Percentiles rank a stretch among this genome's conserved stretches.
Conservation (phyloP, 176 grass and related monocot genomes). For the Raddia distichophylla region DNA sequence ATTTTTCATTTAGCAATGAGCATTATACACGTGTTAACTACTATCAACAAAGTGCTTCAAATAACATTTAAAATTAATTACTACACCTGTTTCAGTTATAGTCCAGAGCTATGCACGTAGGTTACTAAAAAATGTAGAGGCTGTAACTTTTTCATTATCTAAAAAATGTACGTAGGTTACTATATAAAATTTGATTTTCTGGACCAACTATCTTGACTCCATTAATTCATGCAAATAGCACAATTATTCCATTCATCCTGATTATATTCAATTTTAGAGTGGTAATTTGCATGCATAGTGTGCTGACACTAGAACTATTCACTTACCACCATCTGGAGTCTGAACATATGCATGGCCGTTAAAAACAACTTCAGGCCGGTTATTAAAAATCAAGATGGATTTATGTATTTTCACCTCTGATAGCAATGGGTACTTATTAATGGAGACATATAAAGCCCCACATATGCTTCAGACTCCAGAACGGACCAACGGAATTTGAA, state of each 20-base stretch:
- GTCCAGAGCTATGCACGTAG: background rate
- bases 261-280: background rate
- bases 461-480: constrained; percentile 5
- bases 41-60: background rate
- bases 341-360: background rate
- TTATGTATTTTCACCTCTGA: background rate
- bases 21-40: background rate
- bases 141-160: too few species aligned
- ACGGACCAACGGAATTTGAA: background rate
- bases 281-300: background rate
- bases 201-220: background rate
- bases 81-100: background rate
- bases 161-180: background rate
- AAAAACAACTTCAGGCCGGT: background rate
- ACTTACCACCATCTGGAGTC: background rate
- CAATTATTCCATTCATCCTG: background rate
- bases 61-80: background rate
- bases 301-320: background rate
- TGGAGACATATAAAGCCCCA: background rate
- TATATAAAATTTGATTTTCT: background rate
- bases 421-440: background rate
- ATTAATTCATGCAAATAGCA: background rate
- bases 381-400: background rate
- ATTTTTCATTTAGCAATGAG: background rate
- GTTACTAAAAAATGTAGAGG: background rate